Conservation (phyloP, 2,329 filamentous ascomycete genomes). For the Cercospora sesami region DNA sequence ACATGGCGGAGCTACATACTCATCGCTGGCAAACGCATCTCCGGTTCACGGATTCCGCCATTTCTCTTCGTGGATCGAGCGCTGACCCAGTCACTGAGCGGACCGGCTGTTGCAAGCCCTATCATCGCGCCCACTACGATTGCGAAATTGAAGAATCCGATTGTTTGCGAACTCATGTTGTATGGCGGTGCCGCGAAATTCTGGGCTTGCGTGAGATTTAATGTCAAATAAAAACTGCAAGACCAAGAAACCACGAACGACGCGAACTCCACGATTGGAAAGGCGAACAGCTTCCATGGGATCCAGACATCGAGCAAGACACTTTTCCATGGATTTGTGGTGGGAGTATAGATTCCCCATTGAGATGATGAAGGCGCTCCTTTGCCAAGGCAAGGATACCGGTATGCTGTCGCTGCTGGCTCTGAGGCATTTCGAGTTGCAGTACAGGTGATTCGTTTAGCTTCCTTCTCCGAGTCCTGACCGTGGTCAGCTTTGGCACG, state of each 20-base stretch:
- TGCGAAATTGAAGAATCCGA: conserved; percentile 61
- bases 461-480: background rate
- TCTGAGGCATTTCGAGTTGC: background rate
- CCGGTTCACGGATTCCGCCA: conserved; percentile 57
- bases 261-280: conserved; percentile 64
- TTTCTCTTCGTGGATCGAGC: conserved; percentile 56
- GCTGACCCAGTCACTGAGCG: conserved; percentile 58
- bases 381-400: conserved; percentile 40
- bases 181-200: conserved; percentile 58
- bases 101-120: conserved; percentile 57
- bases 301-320: conserved; percentile 59
- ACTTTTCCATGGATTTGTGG: conserved; percentile 48
- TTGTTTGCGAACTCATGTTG: conserved; percentile 51
- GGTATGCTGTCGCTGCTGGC: conserved; percentile 21
- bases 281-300: conserved; percentile 62
- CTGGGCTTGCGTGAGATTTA: conserved; percentile 61
- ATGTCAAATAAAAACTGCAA: conserved; percentile 57
- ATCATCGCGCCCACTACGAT: conserved; percentile 56
- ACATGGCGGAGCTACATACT: conserved; percentile 23
- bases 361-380: conserved; percentile 58
- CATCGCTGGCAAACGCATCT: conserved; percentile 57
- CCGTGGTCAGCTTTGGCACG: background rate
- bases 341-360: conserved; percentile 56
- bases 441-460: background rate
- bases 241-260: conserved; percentile 63